Conservation (phyloP, 352 stramenopile genomes). For the Peronospora belbahrii region DNA sequence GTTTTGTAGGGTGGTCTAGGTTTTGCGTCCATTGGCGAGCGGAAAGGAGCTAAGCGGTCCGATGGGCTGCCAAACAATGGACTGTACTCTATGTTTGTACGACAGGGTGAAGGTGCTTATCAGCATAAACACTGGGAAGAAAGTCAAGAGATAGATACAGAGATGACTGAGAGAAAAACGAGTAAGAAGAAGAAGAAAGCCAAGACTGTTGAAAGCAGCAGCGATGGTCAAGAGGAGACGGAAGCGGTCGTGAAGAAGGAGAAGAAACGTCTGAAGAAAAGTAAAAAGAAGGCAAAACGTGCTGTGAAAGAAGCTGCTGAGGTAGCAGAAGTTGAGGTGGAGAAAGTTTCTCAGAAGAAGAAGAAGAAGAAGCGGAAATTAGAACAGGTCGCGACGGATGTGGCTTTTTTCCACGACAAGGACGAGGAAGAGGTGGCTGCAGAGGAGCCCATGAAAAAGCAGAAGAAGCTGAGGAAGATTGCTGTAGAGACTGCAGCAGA, state of each 20-base stretch:
- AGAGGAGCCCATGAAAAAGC: conserved; percentile 17
- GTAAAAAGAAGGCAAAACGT: conserved; percentile 30
- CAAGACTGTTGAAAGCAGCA: conserved; percentile 12
- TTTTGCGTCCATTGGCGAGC: conserved; percentile 41
- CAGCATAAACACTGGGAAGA: conserved; percentile 81
- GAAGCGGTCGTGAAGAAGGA: conserved; percentile 10
- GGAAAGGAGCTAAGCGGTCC: conserved; percentile 51
- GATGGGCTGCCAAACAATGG: conserved; percentile 75
- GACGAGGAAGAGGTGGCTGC: conserved; percentile 22
- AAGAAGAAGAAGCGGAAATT: conserved; percentile 39
- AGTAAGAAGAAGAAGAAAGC: conserved; percentile 25
- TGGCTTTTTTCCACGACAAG: conserved; percentile 16
- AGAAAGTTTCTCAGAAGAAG: conserved; percentile 23
- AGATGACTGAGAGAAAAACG: conserved; percentile 18
- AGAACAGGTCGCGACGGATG: conserved; percentile 27
- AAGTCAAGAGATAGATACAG: conserved; percentile 18
- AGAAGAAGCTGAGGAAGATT: conserved; percentile 34
- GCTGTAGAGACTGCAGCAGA: conserved; percentile 1
- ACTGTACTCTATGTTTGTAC: conserved; percentile 83
- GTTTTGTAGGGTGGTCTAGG: conserved; percentile 54
- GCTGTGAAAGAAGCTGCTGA: conserved; percentile 12
- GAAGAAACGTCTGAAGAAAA: conserved; percentile 33
- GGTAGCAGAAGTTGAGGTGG: conserved; percentile 22
- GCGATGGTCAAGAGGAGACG: conserved; percentile 13
- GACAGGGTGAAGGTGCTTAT: conserved; percentile 64